Percentiles rank a stretch among this genome's conserved stretches.
Conservation (phyloP, 2,329 filamentous ascomycete genomes). For the Thermothelomyces thermophilus region DNA sequence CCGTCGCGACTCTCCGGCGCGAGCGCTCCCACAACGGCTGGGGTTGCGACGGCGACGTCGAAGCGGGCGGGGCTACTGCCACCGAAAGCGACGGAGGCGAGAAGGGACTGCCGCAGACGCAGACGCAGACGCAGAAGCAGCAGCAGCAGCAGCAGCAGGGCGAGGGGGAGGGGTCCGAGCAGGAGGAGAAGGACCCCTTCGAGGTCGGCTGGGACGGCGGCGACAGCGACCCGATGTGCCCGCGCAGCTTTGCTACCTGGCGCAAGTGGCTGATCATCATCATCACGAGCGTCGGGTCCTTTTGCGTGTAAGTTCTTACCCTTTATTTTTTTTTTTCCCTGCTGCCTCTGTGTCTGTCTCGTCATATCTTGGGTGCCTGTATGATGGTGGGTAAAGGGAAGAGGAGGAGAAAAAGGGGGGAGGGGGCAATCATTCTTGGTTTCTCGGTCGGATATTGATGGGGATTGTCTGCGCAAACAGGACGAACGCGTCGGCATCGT, state of each 20-base stretch:
- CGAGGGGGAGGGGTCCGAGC: too few species aligned
- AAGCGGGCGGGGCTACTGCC: too few species aligned
- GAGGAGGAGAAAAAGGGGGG: background rate
- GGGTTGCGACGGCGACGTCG: slow-evolving; percentile 34
- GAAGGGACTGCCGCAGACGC: slow-evolving; percentile 26
- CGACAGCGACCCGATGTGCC: slow-evolving; percentile 66
- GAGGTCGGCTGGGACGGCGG: slow-evolving; percentile 66
- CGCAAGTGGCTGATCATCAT: slow-evolving; percentile 74
- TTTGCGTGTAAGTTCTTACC: slow-evolving; percentile 64
- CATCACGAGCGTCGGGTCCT: slow-evolving; percentile 65
- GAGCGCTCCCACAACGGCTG: slow-evolving; percentile 41
- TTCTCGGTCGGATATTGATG: too few species aligned
- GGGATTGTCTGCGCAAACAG: too few species aligned
- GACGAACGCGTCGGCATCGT: slow-evolving; percentile 81
- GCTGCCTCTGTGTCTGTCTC: too few species aligned
- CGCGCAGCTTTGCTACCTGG: slow-evolving; percentile 57
- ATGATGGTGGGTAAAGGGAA: background rate
- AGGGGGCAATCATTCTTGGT: too few species aligned
- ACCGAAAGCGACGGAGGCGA: background rate
- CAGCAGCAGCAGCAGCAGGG: too few species aligned
- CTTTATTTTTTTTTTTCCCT: background rate
- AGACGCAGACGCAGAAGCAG: too few species aligned
- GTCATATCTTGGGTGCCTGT: too few species aligned
- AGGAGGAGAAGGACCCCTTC: too few species aligned
- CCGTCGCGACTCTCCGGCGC: slow-evolving; percentile 25